Base-by-base conservation (phyloP, 768 basidiomycete genomes). In the Chlorophyllum brunneum region DNA sequence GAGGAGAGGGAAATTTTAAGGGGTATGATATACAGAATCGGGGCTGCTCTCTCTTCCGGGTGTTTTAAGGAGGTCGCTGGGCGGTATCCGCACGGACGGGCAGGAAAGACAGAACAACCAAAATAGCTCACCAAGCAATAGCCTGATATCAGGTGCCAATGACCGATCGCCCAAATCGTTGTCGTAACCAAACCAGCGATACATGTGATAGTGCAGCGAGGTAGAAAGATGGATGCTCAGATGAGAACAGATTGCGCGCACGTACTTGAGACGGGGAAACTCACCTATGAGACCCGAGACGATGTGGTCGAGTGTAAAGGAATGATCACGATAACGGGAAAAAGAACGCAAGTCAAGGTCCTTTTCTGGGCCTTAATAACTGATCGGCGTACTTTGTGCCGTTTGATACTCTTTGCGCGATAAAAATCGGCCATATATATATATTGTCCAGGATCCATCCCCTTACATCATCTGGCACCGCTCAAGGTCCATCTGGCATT, bases 81-180 rank as follows among this genome's bases (percentile, higher is more conserved):
- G n/a, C n/a, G n/a, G n/a, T n/a, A n/a, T n/a, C n/a, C n/a, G n/a
- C n/a, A n/a, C 27, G 18, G 23, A 31, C 37, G 53, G 39, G 47
- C 24, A 31, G 39, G 43, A 16, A 43, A 49, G 24, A 48, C 15
- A 16, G 24, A 41, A 7, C 36, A 39, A 54, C 41, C 38, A 34
- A 27, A 38, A 31, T 40, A 26, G 51, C 54, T 56, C 27, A 56
- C 40, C 18, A 20, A 23, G 39, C 33, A 48, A 40, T 24, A 51
- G 43, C 26, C 33, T 48, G 52, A 51, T 57, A 63, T 61, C 62
- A 60, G 41, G 53, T 59, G 60, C 40, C 26, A 23, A n/a, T n/a
- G n/a, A n/a, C n/a, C 15, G n/a, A 56, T 55, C 42, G 53, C 20
- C 41, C 39, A 40, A 39, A 30, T 38, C 51, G 34, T 8, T 15